Percentiles rank a stretch among this genome's conserved stretches.
These are phyloP conservation scores for Breynia disticha DNA, from an alignment of 441 rosid species.

Conservation along the genomic window DNA sequence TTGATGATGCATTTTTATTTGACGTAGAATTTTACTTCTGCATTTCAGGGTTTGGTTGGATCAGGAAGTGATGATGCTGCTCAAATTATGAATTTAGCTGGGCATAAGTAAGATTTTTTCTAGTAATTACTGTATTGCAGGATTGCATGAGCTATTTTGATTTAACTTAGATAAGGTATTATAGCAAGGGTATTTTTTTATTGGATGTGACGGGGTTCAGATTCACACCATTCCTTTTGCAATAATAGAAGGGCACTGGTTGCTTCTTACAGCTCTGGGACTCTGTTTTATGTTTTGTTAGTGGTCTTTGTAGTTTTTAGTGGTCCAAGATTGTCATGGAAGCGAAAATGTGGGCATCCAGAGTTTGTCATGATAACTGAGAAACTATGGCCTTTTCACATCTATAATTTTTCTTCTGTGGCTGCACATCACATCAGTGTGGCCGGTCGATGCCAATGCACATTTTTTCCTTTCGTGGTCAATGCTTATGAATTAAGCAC, in stretches of 20 bases:
- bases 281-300: too few species aligned
- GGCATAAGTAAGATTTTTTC: slow-evolving; percentile 45
- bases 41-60: slow-evolving; percentile 69
- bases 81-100: slow-evolving; percentile 51
- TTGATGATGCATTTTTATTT: slow-evolving; percentile 9
- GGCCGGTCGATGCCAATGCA: too few species aligned
- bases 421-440: too few species aligned
- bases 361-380: not conserved
- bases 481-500: too few species aligned
- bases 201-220: too few species aligned
- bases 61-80: slow-evolving; percentile 50
- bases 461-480: too few species aligned
- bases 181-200: too few species aligned
- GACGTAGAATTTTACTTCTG: not conserved
- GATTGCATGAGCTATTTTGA: not conserved
- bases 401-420: too few species aligned
- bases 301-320: too few species aligned
- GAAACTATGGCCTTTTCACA: not conserved
- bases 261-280: too few species aligned
- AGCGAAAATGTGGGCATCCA: not conserved
- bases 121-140: not conserved
- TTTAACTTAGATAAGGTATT: not conserved
- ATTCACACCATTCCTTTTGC: too few species aligned
- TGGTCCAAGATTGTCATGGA: not conserved
- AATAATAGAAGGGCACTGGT: too few species aligned